Evolutionary conservation across 2,329 filamentous ascomycete genomes (phyloP), one percentile per base, ranked within the genome.

Genomic region (Apiospora hydei): DNA sequence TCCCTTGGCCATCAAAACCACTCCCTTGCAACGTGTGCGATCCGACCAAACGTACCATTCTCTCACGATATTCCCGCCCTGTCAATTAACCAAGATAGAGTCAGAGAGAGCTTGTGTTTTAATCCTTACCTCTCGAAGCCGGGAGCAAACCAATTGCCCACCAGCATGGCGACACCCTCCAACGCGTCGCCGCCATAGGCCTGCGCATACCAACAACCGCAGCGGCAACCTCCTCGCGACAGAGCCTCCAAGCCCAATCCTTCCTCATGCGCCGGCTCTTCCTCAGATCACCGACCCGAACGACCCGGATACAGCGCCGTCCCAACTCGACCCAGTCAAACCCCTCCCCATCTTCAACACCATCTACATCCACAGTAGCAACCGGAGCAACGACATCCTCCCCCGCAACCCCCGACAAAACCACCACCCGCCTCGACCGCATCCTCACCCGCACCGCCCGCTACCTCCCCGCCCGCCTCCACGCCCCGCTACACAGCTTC

Each of bases 401-500:
- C n/a, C n/a, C n/a, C n/a, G n/a, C 70, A 69, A 26, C 70, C 34
- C 14, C 67, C 73, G n/a, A 69, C 70, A 51, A 67, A 69, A 38
- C 34, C 72, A 70, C 72, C 67, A 79, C 82, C 34, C 84, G 84
- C 30, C 80, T 85, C 71, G 82, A 85, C 71, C 83, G 82, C 53
- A 81, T 90, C 78, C 84, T 88, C 30, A 73, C 83, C 44, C 86
- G 86, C 73, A 74, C 77, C 11, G 74, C 73, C 18, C 77, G 78
- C 69, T 80, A 75, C 74, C 87, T 93, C 10, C 94, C 94, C 3
- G 83, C 79, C 5, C 91, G 90, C 73, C 86, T 97, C 16, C 92
- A 89, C 72, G 87, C 85, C 70, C 94, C 95, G 83, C 91, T 93
- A 0, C 82, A 85, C 0, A 90, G 90, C 0, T 89, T 99, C 3